These are phyloP conservation scores for Handroanthus guayacan DNA, from an alignment of 257 asterid genomes.

Conservation along the genomic window DNA sequence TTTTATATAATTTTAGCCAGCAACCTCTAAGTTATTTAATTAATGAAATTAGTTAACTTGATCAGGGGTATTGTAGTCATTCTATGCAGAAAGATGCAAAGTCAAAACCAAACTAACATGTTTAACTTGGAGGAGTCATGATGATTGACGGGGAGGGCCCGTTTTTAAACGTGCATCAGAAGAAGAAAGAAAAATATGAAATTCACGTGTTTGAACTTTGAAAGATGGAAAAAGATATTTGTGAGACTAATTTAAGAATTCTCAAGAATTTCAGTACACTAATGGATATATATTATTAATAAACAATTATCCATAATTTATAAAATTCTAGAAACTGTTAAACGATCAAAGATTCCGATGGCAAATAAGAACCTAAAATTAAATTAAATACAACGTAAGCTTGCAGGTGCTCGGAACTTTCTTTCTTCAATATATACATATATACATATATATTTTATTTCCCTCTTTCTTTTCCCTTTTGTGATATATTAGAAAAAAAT, in stretches of 20 bases:
- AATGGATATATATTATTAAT: neutral
- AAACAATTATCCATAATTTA: neutral
- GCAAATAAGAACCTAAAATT: neutral
- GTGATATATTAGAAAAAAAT: too few relatives aligned
- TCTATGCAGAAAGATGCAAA: neutral
- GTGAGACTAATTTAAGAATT: neutral
- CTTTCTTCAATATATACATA: neutral
- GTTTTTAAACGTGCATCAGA: neutral
- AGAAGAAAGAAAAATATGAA: neutral
- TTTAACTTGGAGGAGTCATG: neutral
- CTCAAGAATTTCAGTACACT: neutral
- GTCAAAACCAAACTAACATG: conserved; percentile 15
- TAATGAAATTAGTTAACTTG: neutral
- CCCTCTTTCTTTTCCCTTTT: too few relatives aligned
- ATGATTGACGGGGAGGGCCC: neutral
- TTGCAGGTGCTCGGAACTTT: neutral
- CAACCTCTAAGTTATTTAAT: neutral
- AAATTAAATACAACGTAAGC: neutral
- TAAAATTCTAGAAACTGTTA: neutral
- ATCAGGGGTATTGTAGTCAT: conserved; percentile 25
- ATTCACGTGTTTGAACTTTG: conserved; percentile 31
- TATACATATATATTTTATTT: neutral
- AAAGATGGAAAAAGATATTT: neutral
- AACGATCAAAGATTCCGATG: neutral
- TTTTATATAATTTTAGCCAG: too few relatives aligned